These are phyloP conservation scores for Hortaea werneckii DNA, from an alignment of 2,329 filamentous ascomycete species.

Conservation along the genomic window DNA sequence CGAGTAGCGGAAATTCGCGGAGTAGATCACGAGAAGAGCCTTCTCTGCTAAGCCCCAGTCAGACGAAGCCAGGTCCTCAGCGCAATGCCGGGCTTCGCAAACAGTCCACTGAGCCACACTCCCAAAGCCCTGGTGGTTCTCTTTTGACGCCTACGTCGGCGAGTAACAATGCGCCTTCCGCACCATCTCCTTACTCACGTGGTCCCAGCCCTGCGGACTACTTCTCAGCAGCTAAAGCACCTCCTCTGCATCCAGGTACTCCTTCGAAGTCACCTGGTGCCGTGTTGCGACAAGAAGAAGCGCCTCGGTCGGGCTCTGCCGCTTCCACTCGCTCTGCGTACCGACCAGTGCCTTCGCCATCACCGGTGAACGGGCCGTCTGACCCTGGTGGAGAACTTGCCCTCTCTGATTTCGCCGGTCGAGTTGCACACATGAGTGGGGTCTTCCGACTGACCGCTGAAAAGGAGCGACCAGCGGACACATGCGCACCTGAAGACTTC, in stretches of 20 bases:
- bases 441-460: constrained; percentile 73
- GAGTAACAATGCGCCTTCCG: constrained; percentile 6
- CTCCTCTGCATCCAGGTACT: constrained; percentile 1
- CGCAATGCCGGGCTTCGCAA: neutral
- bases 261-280: constrained; percentile 9
- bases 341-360: constrained; percentile 15
- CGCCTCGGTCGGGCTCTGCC: constrained; percentile 11
- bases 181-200: constrained; percentile 10
- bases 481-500: constrained; percentile 49
- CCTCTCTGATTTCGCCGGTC: constrained; percentile 56
- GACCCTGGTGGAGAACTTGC: constrained; percentile 52
- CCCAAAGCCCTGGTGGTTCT: constrained; percentile 9
- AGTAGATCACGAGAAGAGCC: constrained; percentile 11
- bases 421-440: constrained; percentile 63
- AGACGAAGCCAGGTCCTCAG: neutral
- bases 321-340: constrained; percentile 11
- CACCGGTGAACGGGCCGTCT: constrained; percentile 6
- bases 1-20: constrained; percentile 6
- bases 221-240: constrained; percentile 6
- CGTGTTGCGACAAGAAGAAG: constrained; percentile 12
- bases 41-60: neutral
- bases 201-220: constrained; percentile 13
- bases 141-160: constrained; percentile 4
- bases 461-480: constrained; percentile 54
- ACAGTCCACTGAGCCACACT: neutral